These are phyloP conservation scores for Crucibulum laeve DNA, from an alignment of 768 basidiomycete genomes.

Conservation along the genomic window DNA sequence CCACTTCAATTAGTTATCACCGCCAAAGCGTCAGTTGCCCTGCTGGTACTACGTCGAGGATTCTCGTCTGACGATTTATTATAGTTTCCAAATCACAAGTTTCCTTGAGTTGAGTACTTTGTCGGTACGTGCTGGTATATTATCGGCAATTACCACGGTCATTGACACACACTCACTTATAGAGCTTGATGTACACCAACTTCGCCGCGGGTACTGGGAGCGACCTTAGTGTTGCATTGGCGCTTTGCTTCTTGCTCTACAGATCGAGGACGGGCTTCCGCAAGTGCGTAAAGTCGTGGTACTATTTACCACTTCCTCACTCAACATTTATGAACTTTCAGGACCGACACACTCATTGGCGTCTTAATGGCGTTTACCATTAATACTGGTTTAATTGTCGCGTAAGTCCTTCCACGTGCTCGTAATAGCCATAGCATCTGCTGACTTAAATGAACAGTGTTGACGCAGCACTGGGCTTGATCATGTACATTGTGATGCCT, in stretches of 20 bases:
- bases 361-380: slow-evolving; percentile 47
- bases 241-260: slow-evolving; percentile 44
- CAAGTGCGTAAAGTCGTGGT: slow-evolving; percentile 23
- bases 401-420: slow-evolving; percentile 26
- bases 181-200: slow-evolving; percentile 49
- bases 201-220: slow-evolving; percentile 46
- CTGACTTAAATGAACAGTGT: slow-evolving; percentile 23
- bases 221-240: slow-evolving; percentile 46
- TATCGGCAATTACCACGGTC: neutral
- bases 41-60: neutral
- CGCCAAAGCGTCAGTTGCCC: slow-evolving; percentile 39
- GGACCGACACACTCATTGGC: slow-evolving; percentile 47
- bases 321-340: slow-evolving; percentile 11
- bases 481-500: slow-evolving; percentile 48
- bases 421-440: neutral
- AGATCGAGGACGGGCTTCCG: slow-evolving; percentile 47
- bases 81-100: slow-evolving; percentile 34
- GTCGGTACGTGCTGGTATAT: slow-evolving; percentile 24
- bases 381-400: slow-evolving; percentile 47
- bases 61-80: neutral
- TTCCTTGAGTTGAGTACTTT: slow-evolving; percentile 31
- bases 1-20: slow-evolving; percentile 38
- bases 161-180: slow-evolving; percentile 5
- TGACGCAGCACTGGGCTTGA: slow-evolving; percentile 40
- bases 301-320: neutral